Evolutionary conservation across 768 basidiomycete species (phyloP), one percentile per base, ranked within the genome.

Genomic region (Omphalotus guepiniiformis): DNA sequence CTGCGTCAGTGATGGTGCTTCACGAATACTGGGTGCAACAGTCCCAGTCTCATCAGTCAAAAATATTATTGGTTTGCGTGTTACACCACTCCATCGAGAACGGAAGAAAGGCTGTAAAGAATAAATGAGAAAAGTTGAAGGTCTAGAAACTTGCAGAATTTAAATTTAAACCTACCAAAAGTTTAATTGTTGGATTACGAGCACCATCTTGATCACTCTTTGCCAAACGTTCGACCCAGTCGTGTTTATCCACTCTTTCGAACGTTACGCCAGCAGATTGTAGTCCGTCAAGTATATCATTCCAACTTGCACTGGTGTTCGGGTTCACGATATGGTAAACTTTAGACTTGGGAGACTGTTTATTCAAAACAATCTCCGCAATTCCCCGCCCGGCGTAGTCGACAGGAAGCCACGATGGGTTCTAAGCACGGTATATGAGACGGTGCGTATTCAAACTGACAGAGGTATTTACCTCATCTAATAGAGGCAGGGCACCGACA

Each of bases 381-480:
- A 80, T 75, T 15, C 67, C 68, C 27, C 62, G 62, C 6, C 69
- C 78, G 1, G 78, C 78, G 42, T 63, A 67, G 61, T 82, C 69
- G 42, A 79, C 75, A 0, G 79, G 77, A 2, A 81, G 64, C 77
- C 78, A 80, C 0, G 73, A 69, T 3, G 67, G 68, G 23, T 64
- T 56, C 66, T 73, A 22, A 37, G 15, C 25, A 32, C 3, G 27
- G 32, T 2, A 6, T 18, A 21, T 9, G 30, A 8, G 1, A 38
- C n/a, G n/a, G n/a, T n/a, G n/a, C n/a, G n/a, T n/a, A n/a, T n/a
- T n/a, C n/a, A 13, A 15, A 18, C 6, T 13, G 16, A 28, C 28
- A 15, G 36, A 30, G 56, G 53, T 16, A 59, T 55, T 3, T 22
- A 57, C 55, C 41, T 72, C 68, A 6, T 64, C 58, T 5, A 61